Conservation (phyloP, 108 stramenopile species). For the Schizochytrium sp. region DNA sequence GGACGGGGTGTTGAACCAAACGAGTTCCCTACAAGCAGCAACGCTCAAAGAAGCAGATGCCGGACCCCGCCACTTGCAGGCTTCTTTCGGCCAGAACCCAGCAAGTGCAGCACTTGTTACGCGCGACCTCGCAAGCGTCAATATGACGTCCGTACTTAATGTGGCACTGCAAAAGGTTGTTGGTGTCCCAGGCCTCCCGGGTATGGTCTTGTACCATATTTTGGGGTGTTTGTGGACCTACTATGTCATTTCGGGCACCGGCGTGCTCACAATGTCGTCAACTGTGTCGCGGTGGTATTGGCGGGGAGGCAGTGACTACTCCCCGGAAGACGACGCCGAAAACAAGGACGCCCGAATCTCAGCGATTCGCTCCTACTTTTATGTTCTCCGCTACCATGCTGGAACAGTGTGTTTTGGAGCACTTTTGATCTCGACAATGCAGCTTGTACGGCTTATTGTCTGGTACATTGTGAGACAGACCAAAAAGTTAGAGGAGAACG, state of each 20-base stretch:
- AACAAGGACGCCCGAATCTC: neutral
- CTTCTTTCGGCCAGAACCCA: neutral
- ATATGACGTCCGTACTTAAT: neutral
- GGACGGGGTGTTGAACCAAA: neutral
- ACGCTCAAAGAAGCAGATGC: neutral
- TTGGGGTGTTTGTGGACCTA: neutral
- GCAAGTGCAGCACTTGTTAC: neutral
- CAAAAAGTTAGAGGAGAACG: neutral
- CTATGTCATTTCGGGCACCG: neutral
- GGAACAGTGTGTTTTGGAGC: neutral
- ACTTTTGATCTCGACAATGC: neutral
- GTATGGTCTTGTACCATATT: neutral
- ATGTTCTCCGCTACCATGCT: too few relatives aligned
- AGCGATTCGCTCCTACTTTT: neutral
- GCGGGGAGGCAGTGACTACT: neutral
- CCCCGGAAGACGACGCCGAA: neutral
- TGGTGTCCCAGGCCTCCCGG: neutral
- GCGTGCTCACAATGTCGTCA: neutral
- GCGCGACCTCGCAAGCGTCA: neutral
- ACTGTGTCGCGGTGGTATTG: neutral
- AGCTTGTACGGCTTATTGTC: neutral
- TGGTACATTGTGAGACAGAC: neutral
- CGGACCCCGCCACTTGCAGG: too few relatives aligned
- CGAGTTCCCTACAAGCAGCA: neutral
- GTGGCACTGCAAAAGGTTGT: neutral